Conservation (phyloP, 306 rosid species). For the Trifolium fragiferum region DNA sequence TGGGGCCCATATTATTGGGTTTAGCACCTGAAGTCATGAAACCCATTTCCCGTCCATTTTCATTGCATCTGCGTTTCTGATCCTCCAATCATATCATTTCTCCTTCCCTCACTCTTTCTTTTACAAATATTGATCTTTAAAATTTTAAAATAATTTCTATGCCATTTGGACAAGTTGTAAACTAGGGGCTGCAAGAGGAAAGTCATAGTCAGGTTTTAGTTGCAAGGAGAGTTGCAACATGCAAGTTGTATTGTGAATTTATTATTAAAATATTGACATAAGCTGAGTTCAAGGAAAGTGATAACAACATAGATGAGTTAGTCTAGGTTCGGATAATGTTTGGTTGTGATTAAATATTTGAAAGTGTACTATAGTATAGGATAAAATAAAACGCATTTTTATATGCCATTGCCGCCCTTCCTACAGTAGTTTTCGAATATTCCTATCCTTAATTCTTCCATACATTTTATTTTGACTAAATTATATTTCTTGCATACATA, state of each 20-base stretch:
- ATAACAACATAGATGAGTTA: background rate
- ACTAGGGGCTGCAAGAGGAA: background rate
- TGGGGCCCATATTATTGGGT: slow-evolving; percentile 42
- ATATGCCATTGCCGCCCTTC: slow-evolving; percentile 34
- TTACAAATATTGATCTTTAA: background rate
- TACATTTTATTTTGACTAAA: too few relatives aligned
- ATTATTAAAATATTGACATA: background rate
- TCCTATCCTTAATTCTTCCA: too few relatives aligned
- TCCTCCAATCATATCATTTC: slow-evolving; percentile 25
- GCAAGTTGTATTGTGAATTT: slow-evolving; percentile 31
- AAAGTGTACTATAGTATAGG: background rate
- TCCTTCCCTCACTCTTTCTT: background rate
- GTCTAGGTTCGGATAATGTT: background rate
- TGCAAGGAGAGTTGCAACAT: slow-evolving; percentile 33
- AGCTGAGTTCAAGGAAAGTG: slow-evolving; percentile 26
- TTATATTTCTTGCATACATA: background rate
- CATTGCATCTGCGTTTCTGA: slow-evolving; percentile 6
- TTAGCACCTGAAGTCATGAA: slow-evolving; percentile 29
- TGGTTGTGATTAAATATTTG: background rate
- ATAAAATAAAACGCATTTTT: slow-evolving; percentile 32
- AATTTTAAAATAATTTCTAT: background rate
- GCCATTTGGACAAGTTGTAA: slow-evolving; percentile 37
- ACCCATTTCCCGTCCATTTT: slow-evolving; percentile 10
- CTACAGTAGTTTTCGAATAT: too few relatives aligned
- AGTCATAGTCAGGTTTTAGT: slow-evolving; percentile 33